A percentile compares a stretch with the other conserved stretches of the same genome.
phyloP scores from a whole-genome alignment of 495 filamentous ascomycete species.

The Haplographium delicatum region DNA sequence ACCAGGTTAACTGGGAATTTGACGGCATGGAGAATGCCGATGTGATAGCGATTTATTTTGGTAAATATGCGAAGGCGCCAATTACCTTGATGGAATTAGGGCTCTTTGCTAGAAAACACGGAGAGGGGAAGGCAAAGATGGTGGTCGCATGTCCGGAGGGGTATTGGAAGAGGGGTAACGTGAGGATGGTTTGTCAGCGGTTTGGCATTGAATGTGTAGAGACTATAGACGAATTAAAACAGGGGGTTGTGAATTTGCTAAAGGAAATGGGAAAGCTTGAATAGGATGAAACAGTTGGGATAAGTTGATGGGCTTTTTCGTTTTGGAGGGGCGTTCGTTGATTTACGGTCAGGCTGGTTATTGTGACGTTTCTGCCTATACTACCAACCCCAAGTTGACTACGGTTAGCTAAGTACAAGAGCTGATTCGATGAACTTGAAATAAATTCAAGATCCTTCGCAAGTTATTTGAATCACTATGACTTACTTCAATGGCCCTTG shows the following conservation, averaged over 20 bases:
- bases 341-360: no score
- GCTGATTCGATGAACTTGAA: no score
- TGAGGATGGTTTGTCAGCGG: slow-evolving; percentile 46
- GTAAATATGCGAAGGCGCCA: slow-evolving; percentile 38
- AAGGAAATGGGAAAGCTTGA: slow-evolving; percentile 1
- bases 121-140: slow-evolving; percentile 35
- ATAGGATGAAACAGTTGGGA: no score
- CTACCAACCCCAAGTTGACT: no score
- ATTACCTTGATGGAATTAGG: slow-evolving; percentile 50
- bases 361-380: no score
- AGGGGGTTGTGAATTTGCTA: slow-evolving; percentile 18
- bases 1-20: slow-evolving; percentile 58
- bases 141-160: slow-evolving; percentile 46
- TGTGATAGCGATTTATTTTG: slow-evolving; percentile 51
- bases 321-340: neutral
- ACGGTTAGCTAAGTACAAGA: no score
- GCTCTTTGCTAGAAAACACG: slow-evolving; percentile 39
- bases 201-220: slow-evolving; percentile 25
- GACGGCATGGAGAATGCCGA: slow-evolving; percentile 46
- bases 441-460: no score
- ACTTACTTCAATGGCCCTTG: no score
- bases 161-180: slow-evolving; percentile 52
- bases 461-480: no score
- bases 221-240: slow-evolving; percentile 26
- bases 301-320: no score